Conservation (phyloP, 331 rosid genomes). For the Quercus lobata region DNA sequence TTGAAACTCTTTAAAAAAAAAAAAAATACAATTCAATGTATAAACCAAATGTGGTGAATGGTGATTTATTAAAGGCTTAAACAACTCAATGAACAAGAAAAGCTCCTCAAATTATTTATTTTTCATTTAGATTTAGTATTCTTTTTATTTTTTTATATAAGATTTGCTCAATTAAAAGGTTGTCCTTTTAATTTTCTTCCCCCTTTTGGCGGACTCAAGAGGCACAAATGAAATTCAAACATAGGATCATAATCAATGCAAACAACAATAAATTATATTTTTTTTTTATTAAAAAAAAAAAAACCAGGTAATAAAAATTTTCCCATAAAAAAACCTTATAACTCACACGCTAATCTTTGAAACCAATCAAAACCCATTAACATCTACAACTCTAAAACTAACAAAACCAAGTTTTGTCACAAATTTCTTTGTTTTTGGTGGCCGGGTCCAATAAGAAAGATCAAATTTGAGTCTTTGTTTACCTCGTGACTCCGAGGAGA, state of each 20-base stretch:
- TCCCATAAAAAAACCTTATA: too few species aligned
- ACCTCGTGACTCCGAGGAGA: constrained; percentile 41
- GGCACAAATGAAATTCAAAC: background rate
- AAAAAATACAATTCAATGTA: too few species aligned
- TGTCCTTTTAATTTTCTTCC: too few species aligned
- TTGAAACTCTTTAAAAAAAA: too few species aligned
- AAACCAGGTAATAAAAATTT: too few species aligned
- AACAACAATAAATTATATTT: background rate
- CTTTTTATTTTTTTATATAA: background rate
- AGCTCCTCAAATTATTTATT: background rate
- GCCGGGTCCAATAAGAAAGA: background rate
- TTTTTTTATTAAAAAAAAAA: too few species aligned
- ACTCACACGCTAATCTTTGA: background rate
- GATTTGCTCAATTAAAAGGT: too few species aligned
- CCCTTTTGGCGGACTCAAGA: too few species aligned
- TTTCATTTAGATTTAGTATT: background rate
- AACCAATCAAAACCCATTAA: background rate
- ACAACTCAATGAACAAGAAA: background rate
- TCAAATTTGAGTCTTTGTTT: background rate
- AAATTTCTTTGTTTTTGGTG: background rate
- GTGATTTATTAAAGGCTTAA: background rate
- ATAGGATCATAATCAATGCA: background rate
- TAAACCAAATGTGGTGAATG: background rate
- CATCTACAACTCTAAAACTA: background rate
- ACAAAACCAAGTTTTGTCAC: background rate